phyloP scores from a whole-genome alignment of 805 yeast species.

The Phaffomyces opuntiae region DNA sequence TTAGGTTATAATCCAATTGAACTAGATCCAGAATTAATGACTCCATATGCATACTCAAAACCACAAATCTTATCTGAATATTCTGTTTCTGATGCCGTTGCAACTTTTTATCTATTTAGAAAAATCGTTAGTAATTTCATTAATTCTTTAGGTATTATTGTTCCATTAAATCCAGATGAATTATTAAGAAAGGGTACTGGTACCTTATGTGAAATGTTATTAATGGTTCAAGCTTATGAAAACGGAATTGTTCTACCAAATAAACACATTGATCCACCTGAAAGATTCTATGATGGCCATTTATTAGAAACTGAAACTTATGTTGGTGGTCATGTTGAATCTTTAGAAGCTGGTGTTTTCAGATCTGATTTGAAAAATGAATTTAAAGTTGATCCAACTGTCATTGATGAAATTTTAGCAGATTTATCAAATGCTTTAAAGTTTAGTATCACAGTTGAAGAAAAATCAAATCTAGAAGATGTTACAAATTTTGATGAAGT shows the following conservation, averaged over 20 bases:
- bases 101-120: conserved; percentile 91
- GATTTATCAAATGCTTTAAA: conserved; percentile 72
- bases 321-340: conserved; percentile 98
- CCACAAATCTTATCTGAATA: conserved; percentile 93
- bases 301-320: conserved; percentile 91
- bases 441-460: conserved; percentile 82
- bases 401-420: conserved; percentile 67
- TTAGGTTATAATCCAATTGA: conserved; percentile 95
- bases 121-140: conserved; percentile 97
- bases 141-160: conserved; percentile 89
- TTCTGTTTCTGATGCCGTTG: conserved; percentile 99
- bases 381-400: conserved; percentile 74
- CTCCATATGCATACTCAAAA: conserved; percentile 91
- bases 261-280: conserved; percentile 90
- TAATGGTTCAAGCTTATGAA: conserved; percentile 93
- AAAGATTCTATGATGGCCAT: conserved; percentile 92
- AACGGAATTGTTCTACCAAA: conserved; percentile 77
- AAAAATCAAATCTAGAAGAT: conserved; percentile 62
- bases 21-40: conserved; percentile 95
- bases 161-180: conserved; percentile 96
- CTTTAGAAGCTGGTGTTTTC: conserved; percentile 96
- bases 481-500: conserved; percentile 78
- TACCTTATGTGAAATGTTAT: conserved; percentile 93
- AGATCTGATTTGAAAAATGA: conserved; percentile 76
- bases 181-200: conserved; percentile 96